Base-by-base conservation (phyloP, 768 basidiomycete species). In the Leccinellum luteum region DNA sequence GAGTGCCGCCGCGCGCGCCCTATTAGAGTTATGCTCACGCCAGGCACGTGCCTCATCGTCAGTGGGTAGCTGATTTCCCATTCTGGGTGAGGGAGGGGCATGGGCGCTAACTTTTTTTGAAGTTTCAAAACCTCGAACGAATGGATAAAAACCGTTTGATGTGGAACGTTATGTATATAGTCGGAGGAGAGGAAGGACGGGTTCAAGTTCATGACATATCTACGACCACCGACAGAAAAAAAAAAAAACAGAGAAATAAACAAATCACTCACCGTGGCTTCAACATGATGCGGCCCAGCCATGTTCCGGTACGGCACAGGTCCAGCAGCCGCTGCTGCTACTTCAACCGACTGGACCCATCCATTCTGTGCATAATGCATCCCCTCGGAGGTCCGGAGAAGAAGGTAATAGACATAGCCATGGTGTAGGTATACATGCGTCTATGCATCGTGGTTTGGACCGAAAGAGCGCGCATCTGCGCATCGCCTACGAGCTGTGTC, bases 341-440 rank as follows among this genome's bases (percentile, higher is more conserved):
- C 21, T 14, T 15, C 19, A 25, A 15, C 25, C 45, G 7, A 19
- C 23, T 21, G 19, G 45, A 15, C 21, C 45, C 45, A n/a, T 48
- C 45, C 45, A n/a, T 48, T 47, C 34, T 6, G n/a, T 48, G 56
- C 56, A 43, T 19, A 43, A 43, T 43, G n/a, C 41, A 43, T 56
- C 45, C 44, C 66, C 66, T 67, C 66, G 66, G 66, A 67, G 8
- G 31, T 57, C 34, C 66, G 64, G 56, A 56, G 53, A 50, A 59
- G 51, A 60, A 49, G 41, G 47, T 12, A 3, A 45, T 57, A 58
- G 57, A 59, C 41, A 43, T 43, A 43, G 41, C 41, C n/a, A 19
- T 25, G 4, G 25, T 25, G 19, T 43, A 58, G 57, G 21, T 19
- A 19, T 19, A 51, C 56, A 54, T 60, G 60, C 52, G 52, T 62